Conservation (phyloP, 768 basidiomycete species). For the Tylopilus felleus region DNA sequence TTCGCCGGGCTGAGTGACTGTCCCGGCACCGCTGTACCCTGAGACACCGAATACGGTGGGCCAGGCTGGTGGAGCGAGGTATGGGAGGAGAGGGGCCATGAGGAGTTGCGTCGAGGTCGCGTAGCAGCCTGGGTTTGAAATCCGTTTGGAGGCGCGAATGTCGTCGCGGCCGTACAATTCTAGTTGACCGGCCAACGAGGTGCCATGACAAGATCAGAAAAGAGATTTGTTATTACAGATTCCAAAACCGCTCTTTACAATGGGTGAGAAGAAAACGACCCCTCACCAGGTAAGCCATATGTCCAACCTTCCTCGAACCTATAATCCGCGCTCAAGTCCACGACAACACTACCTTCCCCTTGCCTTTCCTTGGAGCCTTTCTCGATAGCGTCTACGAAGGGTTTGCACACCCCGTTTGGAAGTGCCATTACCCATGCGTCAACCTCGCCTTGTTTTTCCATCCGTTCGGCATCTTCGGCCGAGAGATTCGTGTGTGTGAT, state of each 20-base stretch:
- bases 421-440: conserved; percentile 99
- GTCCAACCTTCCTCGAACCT: conserved; percentile 94
- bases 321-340: conserved; percentile 94
- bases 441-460: conserved; percentile 88
- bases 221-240: conserved; percentile 35
- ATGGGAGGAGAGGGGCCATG: conserved; percentile 80
- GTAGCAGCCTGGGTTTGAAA: conserved; percentile 98
- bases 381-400: conserved; percentile 94
- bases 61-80: conserved; percentile 52
- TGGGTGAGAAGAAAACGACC: conserved; percentile 27
- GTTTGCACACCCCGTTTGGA: conserved; percentile 96
- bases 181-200: conserved; percentile 29
- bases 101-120: conserved; percentile 92
- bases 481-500: conserved; percentile 82
- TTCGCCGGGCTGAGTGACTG: conserved; percentile 62
- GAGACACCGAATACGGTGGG: conserved; percentile 92
- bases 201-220: conserved; percentile 28
- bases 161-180: conserved; percentile 81
- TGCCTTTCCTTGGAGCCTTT: conserved; percentile 59
- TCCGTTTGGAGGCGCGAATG: conserved; percentile 71
- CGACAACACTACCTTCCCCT: conserved; percentile 60
- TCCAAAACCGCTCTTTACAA: conserved; percentile 34
- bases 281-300: conserved; percentile 98
- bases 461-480: conserved; percentile 69
- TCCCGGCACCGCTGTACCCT: conserved; percentile 95